phyloP scores from a whole-genome alignment of 768 basidiomycete genomes.

The Boletus pseudopeckii region DNA sequence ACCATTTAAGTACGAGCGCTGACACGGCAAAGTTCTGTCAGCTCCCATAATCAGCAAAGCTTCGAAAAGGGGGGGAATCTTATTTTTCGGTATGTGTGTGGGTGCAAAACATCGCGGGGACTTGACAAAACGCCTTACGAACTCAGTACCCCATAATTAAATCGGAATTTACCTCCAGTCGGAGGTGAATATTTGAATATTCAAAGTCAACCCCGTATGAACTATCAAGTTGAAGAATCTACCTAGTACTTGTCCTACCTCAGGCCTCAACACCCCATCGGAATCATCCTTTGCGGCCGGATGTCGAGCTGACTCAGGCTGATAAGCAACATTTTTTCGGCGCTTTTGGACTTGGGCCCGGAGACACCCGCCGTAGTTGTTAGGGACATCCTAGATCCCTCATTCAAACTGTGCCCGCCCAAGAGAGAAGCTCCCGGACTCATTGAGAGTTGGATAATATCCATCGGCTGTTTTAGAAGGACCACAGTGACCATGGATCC shows the following conservation, averaged over 20 bases:
- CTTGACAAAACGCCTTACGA: constrained; percentile 9
- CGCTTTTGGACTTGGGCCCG: too few relatives aligned
- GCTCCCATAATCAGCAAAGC: constrained; percentile 14
- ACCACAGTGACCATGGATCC: too few relatives aligned
- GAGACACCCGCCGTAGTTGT: neutral
- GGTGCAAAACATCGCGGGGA: constrained; percentile 1
- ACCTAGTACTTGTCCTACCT: too few relatives aligned
- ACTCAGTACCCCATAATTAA: constrained; percentile 4
- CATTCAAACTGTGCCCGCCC: neutral
- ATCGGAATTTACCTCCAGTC: neutral
- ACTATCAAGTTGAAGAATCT: too few relatives aligned
- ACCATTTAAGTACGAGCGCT: constrained; percentile 18
- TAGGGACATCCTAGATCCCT: neutral
- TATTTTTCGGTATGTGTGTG: constrained; percentile 10
- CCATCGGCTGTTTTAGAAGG: neutral
- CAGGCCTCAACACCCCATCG: neutral
- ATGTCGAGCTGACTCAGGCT: neutral
- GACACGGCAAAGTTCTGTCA: constrained; percentile 14
- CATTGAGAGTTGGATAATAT: neutral
- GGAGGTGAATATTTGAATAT: too few relatives aligned
- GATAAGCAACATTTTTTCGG: too few relatives aligned
- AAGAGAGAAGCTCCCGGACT: neutral
- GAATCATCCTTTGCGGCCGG: neutral
- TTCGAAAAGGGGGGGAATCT: constrained; percentile 8
- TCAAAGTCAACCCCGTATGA: too few relatives aligned